These are phyloP conservation scores for Eucalyptus sideroxylon DNA, from an alignment of 345 rosid genomes.

Conservation along the genomic window DNA sequence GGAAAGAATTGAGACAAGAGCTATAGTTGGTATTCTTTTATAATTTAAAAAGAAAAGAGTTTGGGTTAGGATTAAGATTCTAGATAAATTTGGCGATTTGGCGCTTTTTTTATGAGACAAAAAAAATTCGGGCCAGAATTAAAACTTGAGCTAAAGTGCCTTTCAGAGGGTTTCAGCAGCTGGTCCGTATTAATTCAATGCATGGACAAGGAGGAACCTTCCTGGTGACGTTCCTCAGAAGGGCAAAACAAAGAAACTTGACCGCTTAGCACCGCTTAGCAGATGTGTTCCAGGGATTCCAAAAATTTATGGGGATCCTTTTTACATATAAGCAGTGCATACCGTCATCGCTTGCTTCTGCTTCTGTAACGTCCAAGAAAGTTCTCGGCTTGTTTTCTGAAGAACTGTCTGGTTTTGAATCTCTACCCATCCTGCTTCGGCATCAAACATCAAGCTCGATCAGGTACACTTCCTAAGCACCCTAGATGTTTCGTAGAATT, in stretches of 20 bases:
- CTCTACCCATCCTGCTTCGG: neutral
- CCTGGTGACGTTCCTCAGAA: neutral
- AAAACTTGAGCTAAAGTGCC: neutral
- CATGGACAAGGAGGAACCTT: neutral
- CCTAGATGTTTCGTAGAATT: neutral
- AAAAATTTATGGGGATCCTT: neutral
- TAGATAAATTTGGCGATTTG: neutral
- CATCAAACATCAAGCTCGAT: neutral
- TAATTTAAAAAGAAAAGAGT: neutral
- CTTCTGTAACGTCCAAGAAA: neutral
- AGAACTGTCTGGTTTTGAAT: neutral
- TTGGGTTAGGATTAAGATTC: neutral
- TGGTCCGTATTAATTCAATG: neutral
- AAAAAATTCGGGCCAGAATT: neutral
- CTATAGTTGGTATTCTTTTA: neutral
- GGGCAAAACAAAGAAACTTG: neutral
- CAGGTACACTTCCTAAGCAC: neutral
- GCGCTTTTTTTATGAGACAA: neutral
- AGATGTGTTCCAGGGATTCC: neutral
- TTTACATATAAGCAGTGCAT: neutral
- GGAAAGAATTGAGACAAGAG: fast-evolving
- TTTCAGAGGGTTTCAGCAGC: neutral
- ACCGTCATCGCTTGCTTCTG: neutral
- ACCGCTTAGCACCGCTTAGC: neutral
- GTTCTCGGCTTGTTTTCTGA: neutral